Base-by-base conservation (phyloP, 108 stramenopile species). In the Seminavis robusta region DNA sequence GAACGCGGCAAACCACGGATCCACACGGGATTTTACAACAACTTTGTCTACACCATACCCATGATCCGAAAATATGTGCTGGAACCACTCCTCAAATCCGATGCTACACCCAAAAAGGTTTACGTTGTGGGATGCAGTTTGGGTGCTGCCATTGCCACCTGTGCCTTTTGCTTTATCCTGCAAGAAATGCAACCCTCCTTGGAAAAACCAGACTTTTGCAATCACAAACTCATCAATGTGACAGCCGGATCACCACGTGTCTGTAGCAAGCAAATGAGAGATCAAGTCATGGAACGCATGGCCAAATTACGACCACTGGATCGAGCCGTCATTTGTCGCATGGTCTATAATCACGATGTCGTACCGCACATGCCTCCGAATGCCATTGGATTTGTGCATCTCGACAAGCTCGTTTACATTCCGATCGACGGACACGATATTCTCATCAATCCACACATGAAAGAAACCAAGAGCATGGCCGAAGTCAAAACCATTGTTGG, bases 21-120 rank as follows among this genome's bases (percentile, higher is more conserved):
- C 11, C 68, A 69, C 10, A 69, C 68, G 4, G 53, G 60, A 0
- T 69, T 62, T 33, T 69, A 69, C 61, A 69, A 63, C 55, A 63
- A 62, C 16, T 56, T 69, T 30, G 21, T 69, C 17, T 34, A 52
- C 11, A 30, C 42, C 4, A 55, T 51, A 11, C 68, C 68, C 46
- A 45, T 63, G 43, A 56, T 69, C 15, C 23, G 51, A 11, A 32
- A 59, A 41, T 28, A 69, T 19, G 47, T 69, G 20, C 29, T 55
- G 13, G 54, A 69, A 13, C 61, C 61, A 19, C 34, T 69, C 17
- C 52, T 68, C 11, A 39, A 24, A 11, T 28, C 61, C 1, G 38
- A 62, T 43, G 50, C 23, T 3, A 60, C 52, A n/a, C 68, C 68
- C 16, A 49, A 60, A 25, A 69, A 44, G 52, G 24, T 69, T 1